Percentiles rank a stretch among this genome's conserved stretches.
Evolutionary conservation across 495 filamentous ascomycete genomes (phyloP).

Genomic region (Aspergillus sclerotiicarbonarius): DNA sequence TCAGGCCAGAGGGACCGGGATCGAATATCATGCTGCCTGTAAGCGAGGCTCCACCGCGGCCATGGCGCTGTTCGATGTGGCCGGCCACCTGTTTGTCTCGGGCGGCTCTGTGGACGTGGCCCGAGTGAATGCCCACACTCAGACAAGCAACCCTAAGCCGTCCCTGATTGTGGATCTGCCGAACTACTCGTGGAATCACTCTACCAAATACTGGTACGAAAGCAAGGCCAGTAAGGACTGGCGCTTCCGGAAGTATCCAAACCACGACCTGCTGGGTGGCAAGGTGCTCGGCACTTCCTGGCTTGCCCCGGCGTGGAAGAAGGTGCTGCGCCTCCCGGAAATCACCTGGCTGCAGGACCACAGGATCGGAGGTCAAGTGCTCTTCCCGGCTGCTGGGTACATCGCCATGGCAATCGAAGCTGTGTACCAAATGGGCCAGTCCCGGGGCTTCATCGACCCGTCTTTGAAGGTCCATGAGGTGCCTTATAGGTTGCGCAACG

Average conservation of each 20-base stretch:
- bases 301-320: slow-evolving; percentile 40
- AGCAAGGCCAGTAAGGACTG: slow-evolving; percentile 35
- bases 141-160: neutral
- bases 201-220: slow-evolving; percentile 45
- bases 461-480: neutral
- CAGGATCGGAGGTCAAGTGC: slow-evolving; percentile 30
- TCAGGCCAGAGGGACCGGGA: too few relatives aligned
- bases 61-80: slow-evolving; percentile 3
- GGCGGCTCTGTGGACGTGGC: slow-evolving; percentile 2
- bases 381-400: slow-evolving; percentile 48
- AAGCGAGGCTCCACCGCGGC: neutral
- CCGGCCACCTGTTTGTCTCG: slow-evolving; percentile 15
- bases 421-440: slow-evolving; percentile 19
- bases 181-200: slow-evolving; percentile 25
- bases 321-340: slow-evolving; percentile 34
- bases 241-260: slow-evolving; percentile 39
- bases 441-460: too few relatives aligned
- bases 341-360: slow-evolving; percentile 53
- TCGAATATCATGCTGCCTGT: too few relatives aligned
- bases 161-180: slow-evolving; percentile 23
- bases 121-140: neutral
- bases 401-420: slow-evolving; percentile 49
- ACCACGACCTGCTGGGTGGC: slow-evolving; percentile 46
- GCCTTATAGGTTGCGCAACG: neutral
- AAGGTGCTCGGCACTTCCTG: slow-evolving; percentile 32